These are phyloP conservation scores for Ophiostoma triangulosporum DNA, from an alignment of 2,329 filamentous ascomycete genomes.

Conservation along the genomic window DNA sequence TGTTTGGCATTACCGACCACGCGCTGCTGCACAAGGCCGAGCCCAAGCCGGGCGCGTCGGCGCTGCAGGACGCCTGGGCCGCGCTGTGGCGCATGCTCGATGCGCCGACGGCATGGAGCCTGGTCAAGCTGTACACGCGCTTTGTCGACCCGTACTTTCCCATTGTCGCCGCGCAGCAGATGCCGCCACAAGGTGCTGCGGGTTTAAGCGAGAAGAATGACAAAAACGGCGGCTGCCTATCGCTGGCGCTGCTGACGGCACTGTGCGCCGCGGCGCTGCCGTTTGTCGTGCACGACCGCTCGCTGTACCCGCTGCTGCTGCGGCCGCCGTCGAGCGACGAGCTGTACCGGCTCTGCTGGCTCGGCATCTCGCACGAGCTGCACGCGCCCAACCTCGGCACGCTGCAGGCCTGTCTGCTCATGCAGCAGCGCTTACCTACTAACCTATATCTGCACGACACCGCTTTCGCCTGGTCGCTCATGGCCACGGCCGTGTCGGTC, in stretches of 20 bases:
- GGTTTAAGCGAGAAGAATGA: too few species aligned
- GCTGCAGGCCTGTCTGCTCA: constrained; percentile 21
- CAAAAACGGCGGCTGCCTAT: constrained; percentile 21
- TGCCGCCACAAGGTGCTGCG: constrained; percentile 20
- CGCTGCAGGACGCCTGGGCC: constrained; percentile 16
- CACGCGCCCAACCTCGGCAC: constrained; percentile 22
- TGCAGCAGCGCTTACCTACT: constrained; percentile 21
- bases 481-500: constrained; percentile 21
- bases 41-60: constrained; percentile 17
- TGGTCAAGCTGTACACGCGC: constrained; percentile 27
- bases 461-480: constrained; percentile 21
- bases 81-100: constrained; percentile 20
- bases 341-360: constrained; percentile 21
- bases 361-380: constrained; percentile 20
- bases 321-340: constrained; percentile 19
- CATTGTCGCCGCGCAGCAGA: constrained; percentile 24
- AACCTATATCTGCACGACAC: constrained; percentile 22
- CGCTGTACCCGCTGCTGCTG: constrained; percentile 20
- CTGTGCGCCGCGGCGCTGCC: constrained; percentile 30
- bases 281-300: constrained; percentile 29
- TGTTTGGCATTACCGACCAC: constrained; percentile 23
- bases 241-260: constrained; percentile 25
- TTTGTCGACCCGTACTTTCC: constrained; percentile 32
- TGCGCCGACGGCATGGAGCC: constrained; percentile 21
- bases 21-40: constrained; percentile 22